Conservation (phyloP, 2,329 filamentous ascomycete genomes). For the Aspergillus candidus region DNA sequence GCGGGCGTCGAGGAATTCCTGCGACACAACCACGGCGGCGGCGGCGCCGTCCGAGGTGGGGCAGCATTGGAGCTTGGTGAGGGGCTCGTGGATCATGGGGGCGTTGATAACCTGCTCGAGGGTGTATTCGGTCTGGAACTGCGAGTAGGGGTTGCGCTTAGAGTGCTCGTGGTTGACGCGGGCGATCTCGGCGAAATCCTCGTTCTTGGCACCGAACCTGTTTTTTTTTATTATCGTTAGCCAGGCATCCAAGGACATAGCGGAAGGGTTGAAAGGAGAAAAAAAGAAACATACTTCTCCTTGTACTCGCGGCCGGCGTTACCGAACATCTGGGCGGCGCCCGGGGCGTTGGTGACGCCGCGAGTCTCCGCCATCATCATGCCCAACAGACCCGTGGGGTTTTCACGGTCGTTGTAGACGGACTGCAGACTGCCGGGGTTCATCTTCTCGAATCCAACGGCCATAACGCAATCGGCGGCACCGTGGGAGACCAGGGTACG, state of each 20-base stretch:
- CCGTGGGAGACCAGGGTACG: constrained; percentile 73
- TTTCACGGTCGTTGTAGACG: constrained; percentile 79
- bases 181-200: constrained; percentile 92
- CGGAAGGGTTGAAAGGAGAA: neutral
- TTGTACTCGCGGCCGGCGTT: constrained; percentile 93
- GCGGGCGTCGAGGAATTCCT: constrained; percentile 77
- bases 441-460: constrained; percentile 98
- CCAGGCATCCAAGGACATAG: neutral
- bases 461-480: constrained; percentile 78
- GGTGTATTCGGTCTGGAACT: constrained; percentile 89
- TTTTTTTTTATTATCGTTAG: neutral
- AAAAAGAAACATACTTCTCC: constrained; percentile 61
- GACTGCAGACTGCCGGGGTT: constrained; percentile 78
- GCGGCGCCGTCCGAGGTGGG: constrained; percentile 91
- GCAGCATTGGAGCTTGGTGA: constrained; percentile 98
- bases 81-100: constrained; percentile 72
- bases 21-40: constrained; percentile 80
- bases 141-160: constrained; percentile 91
- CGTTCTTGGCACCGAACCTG: constrained; percentile 71
- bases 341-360: constrained; percentile 74
- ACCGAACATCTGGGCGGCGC: constrained; percentile 88
- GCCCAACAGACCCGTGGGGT: constrained; percentile 65
- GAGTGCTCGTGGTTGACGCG: constrained; percentile 90
- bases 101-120: constrained; percentile 72
- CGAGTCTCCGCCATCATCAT: constrained; percentile 79